Base-by-base conservation (phyloP, 2,329 filamentous ascomycete genomes). In the Periglandula ipomoeae region DNA sequence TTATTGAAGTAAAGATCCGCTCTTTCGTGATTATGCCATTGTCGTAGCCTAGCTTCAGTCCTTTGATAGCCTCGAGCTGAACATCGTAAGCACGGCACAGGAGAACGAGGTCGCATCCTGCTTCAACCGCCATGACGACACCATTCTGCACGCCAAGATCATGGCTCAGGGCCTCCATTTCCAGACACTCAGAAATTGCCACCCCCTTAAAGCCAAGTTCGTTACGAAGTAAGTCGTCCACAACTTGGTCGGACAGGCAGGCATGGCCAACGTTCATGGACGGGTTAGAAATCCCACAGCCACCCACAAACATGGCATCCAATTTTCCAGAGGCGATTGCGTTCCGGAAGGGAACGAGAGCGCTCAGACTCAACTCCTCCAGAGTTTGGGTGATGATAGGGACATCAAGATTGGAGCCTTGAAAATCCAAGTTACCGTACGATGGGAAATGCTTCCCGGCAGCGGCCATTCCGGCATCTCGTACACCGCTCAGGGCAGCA, bases 101-200 rank as follows among this genome's bases (percentile, higher is more conserved):
- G 5, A 96, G 77, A 5, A 96, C 82, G 47, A 97, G 72, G 64
- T 98, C 93, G 62, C 93, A 97, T 13, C 93, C 93, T 27, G 93
- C 91, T 64, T 95, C 93, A 45, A 96, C 87, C 3, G 93, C 93
- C 89, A 96, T 96, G 57, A 97, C 89, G 0, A 91, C 95, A 11
- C 93, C 93, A 37, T 93, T 91, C 56, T 91, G 89, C 17, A 98
- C 89, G n/a, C 91, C 91, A 44, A 97, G 93, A 58, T 96, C 94
- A 61, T 95, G 88, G 55, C 89, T 93, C 8, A 97, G 76, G 0
- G 90, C 89, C 61, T 96, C 90, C 91, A 97, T 97, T 64, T 96
- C 91, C 7, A 97, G 70, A 56, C 91, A 97, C 62, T 97, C 91
- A 0, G 90, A 96, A 44, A 97, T 89, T 22, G 93, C 89, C 2